Base-by-base conservation (phyloP, 78 protist genomes). In the Dictyostelium citrinum region DNA sequence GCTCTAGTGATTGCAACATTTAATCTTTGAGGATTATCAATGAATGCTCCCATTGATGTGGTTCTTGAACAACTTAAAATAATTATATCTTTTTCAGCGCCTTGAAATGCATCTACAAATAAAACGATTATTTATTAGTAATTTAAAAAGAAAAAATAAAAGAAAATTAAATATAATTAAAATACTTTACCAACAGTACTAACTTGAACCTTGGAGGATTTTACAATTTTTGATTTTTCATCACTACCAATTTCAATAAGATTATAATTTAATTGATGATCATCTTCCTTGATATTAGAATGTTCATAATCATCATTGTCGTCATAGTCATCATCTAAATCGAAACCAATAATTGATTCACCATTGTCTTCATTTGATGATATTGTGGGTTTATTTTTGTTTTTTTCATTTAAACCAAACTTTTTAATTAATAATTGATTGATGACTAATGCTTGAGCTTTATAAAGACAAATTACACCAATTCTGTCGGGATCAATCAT, bases 1-100 rank as follows among this genome's bases (percentile, higher is more conserved):
- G 99, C 98, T 31, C 99, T 84, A 0, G 98, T 95, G 20, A 98
- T 31, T 11, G 99, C 98, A 9, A 98, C 99, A 78, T 97, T 97
- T 41, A 97, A 46, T 46, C 99, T 91, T 16, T 93, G 74, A 5
- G 76, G 90, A 46, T 95, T 84, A 31, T 95, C 97, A 31, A 96
- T 37, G 60, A 98, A 98, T 27, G 91, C 97, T 55, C 35, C 22
- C 22, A 31, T 61, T 43, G 95, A 88, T 20, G 93, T 70, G 5
- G 81, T 41, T 74, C 55, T 74, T 41, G 81, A 29, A 11, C 61
- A 41, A 39, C 55, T 37, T 29, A 98, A 20, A 17, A 98, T 33
- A 37, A 97, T 90, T 24, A 96, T 60, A 16, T 97, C 97, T 67
- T 82, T 83, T 90, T 98, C 99, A 4, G 97, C 97, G 17, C 99